Evolutionary conservation across 73 alveolate species (phyloP), one percentile per base, ranked within the genome.

Genomic region (Paramecium sonneborni): DNA sequence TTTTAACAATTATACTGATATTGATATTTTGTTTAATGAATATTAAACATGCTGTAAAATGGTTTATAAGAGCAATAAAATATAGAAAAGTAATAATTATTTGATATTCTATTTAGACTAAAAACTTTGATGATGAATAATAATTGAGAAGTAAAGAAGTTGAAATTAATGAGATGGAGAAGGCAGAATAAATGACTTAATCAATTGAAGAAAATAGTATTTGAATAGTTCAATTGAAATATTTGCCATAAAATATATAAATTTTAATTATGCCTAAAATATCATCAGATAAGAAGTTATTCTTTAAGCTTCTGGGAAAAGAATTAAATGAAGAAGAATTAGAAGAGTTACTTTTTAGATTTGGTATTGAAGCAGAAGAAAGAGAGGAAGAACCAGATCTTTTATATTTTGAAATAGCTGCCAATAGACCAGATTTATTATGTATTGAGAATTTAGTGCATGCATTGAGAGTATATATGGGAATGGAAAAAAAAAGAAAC

Each of bases 351-450:
- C 24, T 62, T 43, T 88, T 88, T 44, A 85, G 56, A 69, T 88
- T 69, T 46, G 94, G 94, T 23, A 57, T 88, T 21, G 94, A 88
- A 72, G 94, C 87, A 14, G 94, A 88, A 52, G 94, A 88, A 88
- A 38, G 74, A 46, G 94, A 88, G 55, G 94, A 88, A 62, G 48
- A 48, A 18, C 88, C 67, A 18, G 84, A 88, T 46, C 21, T 69
- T 8, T 39, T 62, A 23, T 76, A 84, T 43, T 88, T 88, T 44
- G 94, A 88, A 88, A 82, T 88, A 15, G 94, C 85, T 24, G 94
- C 94, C 55, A 88, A 88, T 62, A 88, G 94, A 88, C 94, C 94
- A 44, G 94, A 88, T 28, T 88, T 88, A 26, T 58, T 88, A n/a
- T 88, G 91, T 7, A 46, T 88, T 10, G 94, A 88, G 37, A 43